These are phyloP conservation scores for Fraxinus angustifolia DNA, from an alignment of 305 asterid genomes.

Conservation along the genomic window DNA sequence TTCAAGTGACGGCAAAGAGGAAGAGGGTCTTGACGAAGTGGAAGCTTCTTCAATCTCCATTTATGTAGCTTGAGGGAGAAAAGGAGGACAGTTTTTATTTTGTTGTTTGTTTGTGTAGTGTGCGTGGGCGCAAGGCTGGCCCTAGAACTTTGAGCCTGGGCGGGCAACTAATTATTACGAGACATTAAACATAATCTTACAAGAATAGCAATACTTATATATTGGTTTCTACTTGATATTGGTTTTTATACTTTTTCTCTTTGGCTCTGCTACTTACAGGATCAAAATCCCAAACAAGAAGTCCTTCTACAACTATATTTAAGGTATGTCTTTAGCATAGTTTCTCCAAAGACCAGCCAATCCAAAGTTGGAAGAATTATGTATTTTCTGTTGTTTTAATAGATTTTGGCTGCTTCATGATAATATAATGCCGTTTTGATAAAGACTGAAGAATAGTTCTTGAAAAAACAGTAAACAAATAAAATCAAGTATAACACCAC, in stretches of 20 bases:
- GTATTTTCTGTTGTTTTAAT: no score
- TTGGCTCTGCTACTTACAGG: no score
- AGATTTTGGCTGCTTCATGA: no score
- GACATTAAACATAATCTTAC: no score
- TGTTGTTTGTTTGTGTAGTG: neutral
- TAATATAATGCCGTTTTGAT: neutral
- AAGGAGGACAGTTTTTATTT: neutral
- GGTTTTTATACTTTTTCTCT: no score
- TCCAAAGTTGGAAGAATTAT: neutral
- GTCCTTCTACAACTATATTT: no score
- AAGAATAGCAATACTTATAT: no score
- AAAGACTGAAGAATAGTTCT: neutral
- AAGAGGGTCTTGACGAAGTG: constrained; percentile 21
- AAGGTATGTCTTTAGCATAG: neutral
- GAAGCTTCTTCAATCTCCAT: constrained; percentile 22
- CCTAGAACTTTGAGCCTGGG: no score
- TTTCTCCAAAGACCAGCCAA: neutral
- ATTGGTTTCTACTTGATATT: no score
- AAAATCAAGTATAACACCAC: neutral
- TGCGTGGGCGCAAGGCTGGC: neutral
- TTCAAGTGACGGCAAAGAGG: constrained; percentile 40
- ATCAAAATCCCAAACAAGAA: no score
- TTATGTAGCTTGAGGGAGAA: neutral
- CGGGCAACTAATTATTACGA: no score
- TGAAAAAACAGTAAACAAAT: neutral